Evolutionary conservation across 306 rosid genomes (phyloP).

Genomic region (Cucurbita pepo): DNA sequence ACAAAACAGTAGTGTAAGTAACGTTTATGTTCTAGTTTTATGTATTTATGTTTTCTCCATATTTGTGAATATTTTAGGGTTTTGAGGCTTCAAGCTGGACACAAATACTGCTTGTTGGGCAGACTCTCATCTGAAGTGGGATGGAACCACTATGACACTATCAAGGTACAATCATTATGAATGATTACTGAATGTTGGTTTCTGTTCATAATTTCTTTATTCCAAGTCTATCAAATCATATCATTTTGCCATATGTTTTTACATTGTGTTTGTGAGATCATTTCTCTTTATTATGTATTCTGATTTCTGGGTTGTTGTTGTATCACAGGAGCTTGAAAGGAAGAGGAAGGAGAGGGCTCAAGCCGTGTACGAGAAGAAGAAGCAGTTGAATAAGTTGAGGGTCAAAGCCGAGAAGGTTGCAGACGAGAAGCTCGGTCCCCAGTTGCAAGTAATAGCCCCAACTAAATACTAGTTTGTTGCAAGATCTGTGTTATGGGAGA

Average conservation of each 20-base stretch:
- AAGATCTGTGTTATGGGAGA: not conserved
- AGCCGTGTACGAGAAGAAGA: slow-evolving; percentile 52
- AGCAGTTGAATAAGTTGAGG: slow-evolving; percentile 50
- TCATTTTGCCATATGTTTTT: not conserved
- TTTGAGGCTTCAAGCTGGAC: slow-evolving; percentile 72
- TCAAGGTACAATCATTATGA: slow-evolving; percentile 11
- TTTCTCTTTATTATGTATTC: not conserved
- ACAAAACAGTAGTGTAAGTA: too few species aligned
- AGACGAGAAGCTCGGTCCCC: slow-evolving; percentile 56
- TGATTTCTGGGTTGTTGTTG: not conserved
- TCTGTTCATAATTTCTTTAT: not conserved
- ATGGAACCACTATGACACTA: slow-evolving; percentile 25
- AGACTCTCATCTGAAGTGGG: slow-evolving; percentile 56
- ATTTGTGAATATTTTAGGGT: slow-evolving; percentile 21
- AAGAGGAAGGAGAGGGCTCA: slow-evolving; percentile 66
- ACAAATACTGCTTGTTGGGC: slow-evolving; percentile 48
- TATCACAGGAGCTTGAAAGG: slow-evolving; percentile 45
- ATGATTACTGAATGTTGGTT: not conserved
- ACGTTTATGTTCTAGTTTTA: not conserved
- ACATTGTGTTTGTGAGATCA: not conserved
- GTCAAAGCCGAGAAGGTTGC: slow-evolving; percentile 50
- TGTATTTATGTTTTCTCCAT: not conserved
- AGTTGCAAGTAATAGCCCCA: slow-evolving; percentile 45
- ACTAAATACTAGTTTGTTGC: slow-evolving; percentile 34
- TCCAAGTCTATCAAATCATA: not conserved